Percentiles rank a stretch among this genome's conserved stretches.
Conservation (phyloP, 306 rosid genomes). For the Trichosanthes truncata region DNA sequence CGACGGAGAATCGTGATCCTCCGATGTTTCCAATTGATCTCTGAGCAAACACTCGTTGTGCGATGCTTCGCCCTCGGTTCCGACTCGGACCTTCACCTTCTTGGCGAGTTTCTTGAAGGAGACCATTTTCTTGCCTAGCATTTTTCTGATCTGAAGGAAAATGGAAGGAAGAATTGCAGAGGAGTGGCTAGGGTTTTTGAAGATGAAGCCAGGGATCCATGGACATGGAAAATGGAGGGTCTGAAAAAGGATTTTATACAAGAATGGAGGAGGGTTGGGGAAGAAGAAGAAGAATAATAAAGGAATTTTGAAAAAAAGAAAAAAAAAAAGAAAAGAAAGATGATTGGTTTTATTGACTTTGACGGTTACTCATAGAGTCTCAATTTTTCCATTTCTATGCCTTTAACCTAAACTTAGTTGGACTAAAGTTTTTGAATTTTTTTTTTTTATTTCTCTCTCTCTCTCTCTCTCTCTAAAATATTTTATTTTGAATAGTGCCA, state of each 20-base stretch:
- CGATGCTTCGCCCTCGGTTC: conserved; percentile 12
- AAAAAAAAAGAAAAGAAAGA: background rate
- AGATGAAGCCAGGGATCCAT: background rate
- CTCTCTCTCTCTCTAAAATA: too few species aligned
- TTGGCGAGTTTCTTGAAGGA: conserved; percentile 63
- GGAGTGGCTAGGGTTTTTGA: background rate
- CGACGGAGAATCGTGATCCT: conserved; percentile 10
- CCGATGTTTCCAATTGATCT: conserved; percentile 15
- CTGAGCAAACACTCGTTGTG: conserved; percentile 41
- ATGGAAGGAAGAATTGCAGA: background rate
- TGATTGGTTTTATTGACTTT: conserved; percentile 2
- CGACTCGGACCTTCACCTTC: conserved; percentile 43
- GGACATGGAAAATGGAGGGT: background rate
- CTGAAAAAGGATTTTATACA: background rate
- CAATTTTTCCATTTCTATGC: background rate
- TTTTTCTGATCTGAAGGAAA: background rate
- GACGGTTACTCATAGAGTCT: conserved; percentile 1
- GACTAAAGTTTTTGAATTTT: background rate
- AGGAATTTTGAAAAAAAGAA: background rate
- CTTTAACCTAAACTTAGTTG: background rate
- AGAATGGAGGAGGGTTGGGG: background rate
- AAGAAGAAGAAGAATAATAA: background rate
- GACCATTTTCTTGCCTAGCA: conserved; percentile 62
- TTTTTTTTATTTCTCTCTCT: too few species aligned
- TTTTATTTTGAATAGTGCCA: too few species aligned